phyloP scores from a whole-genome alignment of 2,329 filamentous ascomycete genomes.

The Sporothrix pallida region DNA sequence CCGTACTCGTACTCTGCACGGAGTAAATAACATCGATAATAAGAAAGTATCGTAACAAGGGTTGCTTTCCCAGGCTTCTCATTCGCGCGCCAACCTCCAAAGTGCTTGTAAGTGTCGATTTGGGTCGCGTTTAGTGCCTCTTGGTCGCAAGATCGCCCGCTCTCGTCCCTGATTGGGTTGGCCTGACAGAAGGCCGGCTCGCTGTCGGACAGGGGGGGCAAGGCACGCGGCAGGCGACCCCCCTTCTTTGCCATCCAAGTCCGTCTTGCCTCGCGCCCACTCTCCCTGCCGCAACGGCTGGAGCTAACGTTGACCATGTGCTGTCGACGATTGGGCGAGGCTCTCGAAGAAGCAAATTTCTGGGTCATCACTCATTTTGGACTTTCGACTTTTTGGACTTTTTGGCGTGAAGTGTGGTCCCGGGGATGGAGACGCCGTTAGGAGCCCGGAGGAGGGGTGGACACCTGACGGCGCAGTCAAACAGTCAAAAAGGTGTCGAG shows the following conservation, averaged over 20 bases:
- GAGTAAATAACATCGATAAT: not conserved
- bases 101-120: not conserved
- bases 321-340: constrained; percentile 35
- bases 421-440: not conserved
- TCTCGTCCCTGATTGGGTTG: constrained; percentile 27
- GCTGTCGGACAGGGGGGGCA: not conserved
- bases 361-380: not conserved
- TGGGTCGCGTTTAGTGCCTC: not conserved
- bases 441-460: not conserved
- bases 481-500: not conserved
- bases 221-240: no score
- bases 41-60: not conserved
- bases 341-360: constrained; percentile 16
- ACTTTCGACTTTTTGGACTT: no score
- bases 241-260: no score
- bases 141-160: constrained; percentile 21
- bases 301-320: constrained; percentile 31
- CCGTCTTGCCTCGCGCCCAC: no score
- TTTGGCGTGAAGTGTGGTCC: not conserved
- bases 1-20: not conserved
- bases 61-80: not conserved
- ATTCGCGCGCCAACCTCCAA: not conserved
- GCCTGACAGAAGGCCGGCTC: not conserved
- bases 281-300: not conserved
- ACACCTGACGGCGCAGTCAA: constrained; percentile 11